phyloP scores from a whole-genome alignment of 257 asterid species.

The Echium plantagineum region DNA sequence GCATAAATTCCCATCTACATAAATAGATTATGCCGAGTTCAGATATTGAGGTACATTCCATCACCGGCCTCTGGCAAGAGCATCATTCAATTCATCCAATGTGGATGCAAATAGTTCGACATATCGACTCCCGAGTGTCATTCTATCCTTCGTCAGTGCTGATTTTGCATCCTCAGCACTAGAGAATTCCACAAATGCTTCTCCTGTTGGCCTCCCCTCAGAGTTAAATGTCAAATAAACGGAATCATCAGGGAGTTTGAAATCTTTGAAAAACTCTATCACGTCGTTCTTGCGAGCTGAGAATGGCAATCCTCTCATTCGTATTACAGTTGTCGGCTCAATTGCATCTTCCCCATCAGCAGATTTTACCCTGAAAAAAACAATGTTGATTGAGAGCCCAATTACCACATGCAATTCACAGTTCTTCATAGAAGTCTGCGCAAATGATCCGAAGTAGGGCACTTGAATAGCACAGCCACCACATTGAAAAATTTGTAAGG shows the following conservation, averaged over 20 bases:
- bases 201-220: slow-evolving; percentile 82
- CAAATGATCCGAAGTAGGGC: too few species aligned
- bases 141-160: slow-evolving; percentile 78
- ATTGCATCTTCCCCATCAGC: slow-evolving; percentile 44
- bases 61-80: slow-evolving; percentile 53
- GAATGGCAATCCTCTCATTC: slow-evolving; percentile 83
- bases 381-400: slow-evolving; percentile 2
- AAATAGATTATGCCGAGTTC: slow-evolving; percentile 1
- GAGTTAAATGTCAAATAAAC: slow-evolving; percentile 42
- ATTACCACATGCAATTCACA: background rate
- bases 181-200: slow-evolving; percentile 82
- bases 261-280: slow-evolving; percentile 66
- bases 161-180: slow-evolving; percentile 61
- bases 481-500: too few species aligned
- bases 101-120: slow-evolving; percentile 74
- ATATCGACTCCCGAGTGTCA: slow-evolving; percentile 85
- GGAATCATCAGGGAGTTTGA: slow-evolving; percentile 49
- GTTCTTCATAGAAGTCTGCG: background rate
- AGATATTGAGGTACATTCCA: slow-evolving; percentile 5
- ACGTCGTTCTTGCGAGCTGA: slow-evolving; percentile 86
- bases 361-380: slow-evolving; percentile 27
- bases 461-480: too few species aligned
- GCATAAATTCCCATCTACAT: background rate
- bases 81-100: slow-evolving; percentile 46
- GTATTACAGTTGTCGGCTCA: slow-evolving; percentile 50